These are phyloP conservation scores for Aspergillus ustus DNA, from an alignment of 2,329 filamentous ascomycete genomes.

Conservation along the genomic window DNA sequence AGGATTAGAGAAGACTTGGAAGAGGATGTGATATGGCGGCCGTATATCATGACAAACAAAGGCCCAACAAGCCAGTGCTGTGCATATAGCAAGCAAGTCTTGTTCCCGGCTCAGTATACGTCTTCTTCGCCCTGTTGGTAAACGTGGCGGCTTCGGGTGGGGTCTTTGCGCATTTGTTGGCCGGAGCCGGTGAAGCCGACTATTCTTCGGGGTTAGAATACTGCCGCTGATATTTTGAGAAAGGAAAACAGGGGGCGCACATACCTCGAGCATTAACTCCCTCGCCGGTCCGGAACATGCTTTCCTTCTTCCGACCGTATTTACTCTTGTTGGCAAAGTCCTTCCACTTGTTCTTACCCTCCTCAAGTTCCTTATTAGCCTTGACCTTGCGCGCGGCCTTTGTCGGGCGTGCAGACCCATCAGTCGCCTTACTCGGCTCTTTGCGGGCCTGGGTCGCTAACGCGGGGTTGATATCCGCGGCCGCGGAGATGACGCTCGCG, in stretches of 20 bases:
- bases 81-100: background rate
- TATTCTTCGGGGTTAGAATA: constrained; percentile 47
- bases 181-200: constrained; percentile 97
- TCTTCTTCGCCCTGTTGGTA: constrained; percentile 79
- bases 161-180: constrained; percentile 93
- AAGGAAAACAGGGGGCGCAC: constrained; percentile 17
- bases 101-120: constrained; percentile 44
- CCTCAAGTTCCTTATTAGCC: constrained; percentile 89
- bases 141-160: constrained; percentile 78
- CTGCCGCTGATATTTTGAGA: background rate
- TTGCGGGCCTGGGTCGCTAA: constrained; percentile 67
- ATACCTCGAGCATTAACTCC: constrained; percentile 83
- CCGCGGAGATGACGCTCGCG: constrained; percentile 66
- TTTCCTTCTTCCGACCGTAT: constrained; percentile 84
- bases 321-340: constrained; percentile 81
- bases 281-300: constrained; percentile 95
- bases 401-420: constrained; percentile 61
- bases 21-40: background rate
- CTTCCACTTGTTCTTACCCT: constrained; percentile 91
- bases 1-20: constrained; percentile 6
- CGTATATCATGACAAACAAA: background rate
- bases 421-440: constrained; percentile 66
- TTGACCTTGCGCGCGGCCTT: constrained; percentile 80
- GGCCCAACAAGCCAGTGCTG: background rate
- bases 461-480: constrained; percentile 68